Conservation (phyloP, 2,329 filamentous ascomycete species). For the Emmonsiellopsis sp. region DNA sequence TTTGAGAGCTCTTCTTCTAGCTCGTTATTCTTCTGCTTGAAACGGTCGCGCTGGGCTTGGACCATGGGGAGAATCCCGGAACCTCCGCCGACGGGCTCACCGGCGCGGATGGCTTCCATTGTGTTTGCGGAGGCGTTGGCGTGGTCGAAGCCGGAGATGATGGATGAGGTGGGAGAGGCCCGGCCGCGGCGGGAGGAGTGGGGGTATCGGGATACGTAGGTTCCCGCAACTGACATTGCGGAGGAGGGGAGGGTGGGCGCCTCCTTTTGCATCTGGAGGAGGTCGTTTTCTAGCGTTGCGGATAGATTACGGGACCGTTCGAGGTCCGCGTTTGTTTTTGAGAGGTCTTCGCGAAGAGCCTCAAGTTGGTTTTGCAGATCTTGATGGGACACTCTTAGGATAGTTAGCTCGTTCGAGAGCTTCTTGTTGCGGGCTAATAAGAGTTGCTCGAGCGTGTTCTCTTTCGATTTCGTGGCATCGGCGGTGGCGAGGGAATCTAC, state of each 20-base stretch:
- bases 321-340: constrained; percentile 72
- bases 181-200: constrained; percentile 60
- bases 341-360: constrained; percentile 72
- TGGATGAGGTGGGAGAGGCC: constrained; percentile 85
- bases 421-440: constrained; percentile 93
- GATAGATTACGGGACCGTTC: constrained; percentile 78
- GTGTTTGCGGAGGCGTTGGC: constrained; percentile 41
- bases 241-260: constrained; percentile 69
- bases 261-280: constrained; percentile 78
- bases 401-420: constrained; percentile 82
- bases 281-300: constrained; percentile 81
- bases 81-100: constrained; percentile 61
- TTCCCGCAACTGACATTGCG: constrained; percentile 85
- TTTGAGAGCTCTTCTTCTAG: constrained; percentile 86
- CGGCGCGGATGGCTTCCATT: constrained; percentile 52
- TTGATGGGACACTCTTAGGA: constrained; percentile 86
- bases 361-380: constrained; percentile 76
- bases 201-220: constrained; percentile 72
- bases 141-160: constrained; percentile 92
- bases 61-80: constrained; percentile 96
- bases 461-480: constrained; percentile 47
- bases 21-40: constrained; percentile 90
- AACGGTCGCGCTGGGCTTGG: constrained; percentile 91
- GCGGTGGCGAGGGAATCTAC: constrained; percentile 34
- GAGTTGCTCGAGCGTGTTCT: constrained; percentile 82